These are phyloP conservation scores for Actinomucor elegans DNA, from an alignment of 371 early-diverging fungal species.

Conservation along the genomic window DNA sequence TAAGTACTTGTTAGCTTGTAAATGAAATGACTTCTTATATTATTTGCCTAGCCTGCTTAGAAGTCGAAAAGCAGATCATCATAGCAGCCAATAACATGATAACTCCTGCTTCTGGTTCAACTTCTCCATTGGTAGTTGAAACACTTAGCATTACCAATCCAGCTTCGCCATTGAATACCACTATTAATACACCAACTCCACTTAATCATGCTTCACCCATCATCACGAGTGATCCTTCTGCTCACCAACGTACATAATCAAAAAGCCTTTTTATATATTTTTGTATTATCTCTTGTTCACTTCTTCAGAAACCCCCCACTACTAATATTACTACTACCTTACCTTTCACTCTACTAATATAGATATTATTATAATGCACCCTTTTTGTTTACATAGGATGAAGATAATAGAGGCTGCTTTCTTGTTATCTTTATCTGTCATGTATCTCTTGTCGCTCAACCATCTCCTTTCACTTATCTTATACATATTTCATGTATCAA, in stretches of 20 bases:
- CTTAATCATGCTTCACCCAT: not conserved
- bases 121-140: conserved; percentile 10
- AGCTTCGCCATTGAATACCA: not conserved
- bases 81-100: not conserved
- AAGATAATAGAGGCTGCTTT: no score
- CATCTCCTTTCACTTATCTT: not conserved
- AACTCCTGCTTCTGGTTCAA: not conserved
- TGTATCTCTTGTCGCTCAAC: not conserved
- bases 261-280: not conserved
- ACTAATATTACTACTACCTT: no score
- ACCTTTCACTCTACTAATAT: no score
- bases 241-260: conserved; percentile 1
- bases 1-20: conserved; percentile 23
- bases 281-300: conserved; percentile 1
- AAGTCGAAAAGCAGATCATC: conserved; percentile 31
- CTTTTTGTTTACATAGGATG: no score
- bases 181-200: not conserved
- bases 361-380: no score
- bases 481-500: not conserved
- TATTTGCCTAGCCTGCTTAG: conserved; percentile 19
- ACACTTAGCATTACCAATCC: conserved; percentile 5
- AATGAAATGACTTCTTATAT: not conserved
- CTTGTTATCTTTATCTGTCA: not conserved
- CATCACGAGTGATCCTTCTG: not conserved
- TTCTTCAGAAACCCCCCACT: not conserved